These are phyloP conservation scores for Sporothrix globosa DNA, from an alignment of 2,329 filamentous ascomycete species.

Conservation along the genomic window DNA sequence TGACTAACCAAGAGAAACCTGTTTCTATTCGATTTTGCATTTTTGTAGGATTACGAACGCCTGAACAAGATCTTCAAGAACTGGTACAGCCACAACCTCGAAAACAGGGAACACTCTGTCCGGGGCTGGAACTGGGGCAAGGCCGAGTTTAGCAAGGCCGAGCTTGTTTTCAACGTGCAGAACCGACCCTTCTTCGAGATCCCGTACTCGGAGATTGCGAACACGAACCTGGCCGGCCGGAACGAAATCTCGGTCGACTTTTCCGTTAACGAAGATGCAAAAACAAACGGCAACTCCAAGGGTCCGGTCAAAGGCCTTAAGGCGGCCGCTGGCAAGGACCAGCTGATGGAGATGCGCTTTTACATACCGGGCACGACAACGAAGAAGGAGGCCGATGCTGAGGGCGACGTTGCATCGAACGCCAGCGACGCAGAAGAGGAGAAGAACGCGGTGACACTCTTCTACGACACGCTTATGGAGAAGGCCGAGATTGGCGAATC, in stretches of 20 bases:
- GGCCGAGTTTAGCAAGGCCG: constrained; percentile 91
- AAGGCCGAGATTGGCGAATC: constrained; percentile 99
- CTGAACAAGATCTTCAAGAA: constrained; percentile 93
- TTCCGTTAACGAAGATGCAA: constrained; percentile 72
- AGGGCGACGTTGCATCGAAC: constrained; percentile 71
- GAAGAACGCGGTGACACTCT: constrained; percentile 94
- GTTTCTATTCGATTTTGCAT: not conserved
- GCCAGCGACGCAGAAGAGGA: constrained; percentile 73
- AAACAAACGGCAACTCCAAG: constrained; percentile 68
- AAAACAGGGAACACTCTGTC: constrained; percentile 90
- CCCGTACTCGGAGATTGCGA: constrained; percentile 94
- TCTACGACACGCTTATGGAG: constrained; percentile 96
- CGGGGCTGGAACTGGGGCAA: constrained; percentile 99
- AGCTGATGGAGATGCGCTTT: constrained; percentile 97
- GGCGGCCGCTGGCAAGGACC: constrained; percentile 83
- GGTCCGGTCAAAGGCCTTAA: constrained; percentile 82
- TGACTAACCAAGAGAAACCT: not conserved
- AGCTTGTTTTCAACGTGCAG: constrained; percentile 94
- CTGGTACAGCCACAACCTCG: constrained; percentile 93
- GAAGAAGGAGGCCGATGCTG: constrained; percentile 66
- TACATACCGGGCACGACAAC: constrained; percentile 93
- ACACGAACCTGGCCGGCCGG: constrained; percentile 95
- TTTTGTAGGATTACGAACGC: constrained; percentile 79
- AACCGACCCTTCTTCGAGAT: constrained; percentile 96
- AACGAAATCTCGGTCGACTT: constrained; percentile 98